Percentiles rank a stretch among this genome's conserved stretches.
Evolutionary conservation across 768 basidiomycete species (phyloP).

Genomic region (Tricholomella constricta): DNA sequence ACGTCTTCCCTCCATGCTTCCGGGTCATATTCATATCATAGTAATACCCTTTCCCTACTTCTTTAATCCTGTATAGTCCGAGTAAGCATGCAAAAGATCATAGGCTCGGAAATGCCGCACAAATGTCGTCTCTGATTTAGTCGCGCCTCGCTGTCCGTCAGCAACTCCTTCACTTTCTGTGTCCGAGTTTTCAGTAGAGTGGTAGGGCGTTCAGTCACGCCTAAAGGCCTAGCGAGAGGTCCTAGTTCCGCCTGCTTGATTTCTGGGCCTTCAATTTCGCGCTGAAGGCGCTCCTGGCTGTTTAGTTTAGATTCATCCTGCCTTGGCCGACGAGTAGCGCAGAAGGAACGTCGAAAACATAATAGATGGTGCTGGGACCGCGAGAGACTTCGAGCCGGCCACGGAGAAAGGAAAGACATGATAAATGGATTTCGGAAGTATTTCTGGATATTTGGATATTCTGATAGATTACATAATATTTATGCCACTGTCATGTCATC

Average conservation of each 20-base stretch:
- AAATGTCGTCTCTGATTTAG: slow-evolving; percentile 70
- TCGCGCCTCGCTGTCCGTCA: slow-evolving; percentile 66
- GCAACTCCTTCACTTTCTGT: slow-evolving; percentile 63
- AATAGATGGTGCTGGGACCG: slow-evolving; percentile 6
- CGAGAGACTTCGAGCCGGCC: slow-evolving; percentile 14
- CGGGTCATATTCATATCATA: slow-evolving; percentile 79
- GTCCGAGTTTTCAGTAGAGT: slow-evolving; percentile 59
- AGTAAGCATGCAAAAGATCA: not conserved
- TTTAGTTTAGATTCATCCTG: slow-evolving; percentile 1
- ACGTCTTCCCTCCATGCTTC: slow-evolving; percentile 88
- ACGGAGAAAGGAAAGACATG: slow-evolving; percentile 21
- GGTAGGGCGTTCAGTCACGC: slow-evolving; percentile 70
- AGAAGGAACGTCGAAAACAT: slow-evolving; percentile 17
- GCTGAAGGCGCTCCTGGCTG: slow-evolving; percentile 1
- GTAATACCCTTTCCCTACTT: slow-evolving; percentile 81
- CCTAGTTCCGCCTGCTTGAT: slow-evolving; percentile 27
- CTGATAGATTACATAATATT: slow-evolving; percentile 8
- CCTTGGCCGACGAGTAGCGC: slow-evolving; percentile 9
- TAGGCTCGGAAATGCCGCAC: slow-evolving; percentile 31
- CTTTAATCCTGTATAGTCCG: slow-evolving; percentile 39
- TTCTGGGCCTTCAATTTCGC: slow-evolving; percentile 18
- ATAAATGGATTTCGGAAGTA: not conserved
- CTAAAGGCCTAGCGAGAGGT: slow-evolving; percentile 67
- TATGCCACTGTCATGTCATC: slow-evolving; percentile 20
- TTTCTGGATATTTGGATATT: not conserved